phyloP scores from a whole-genome alignment of 106 monocot genomes.

The Platanthera guangdongensis region DNA sequence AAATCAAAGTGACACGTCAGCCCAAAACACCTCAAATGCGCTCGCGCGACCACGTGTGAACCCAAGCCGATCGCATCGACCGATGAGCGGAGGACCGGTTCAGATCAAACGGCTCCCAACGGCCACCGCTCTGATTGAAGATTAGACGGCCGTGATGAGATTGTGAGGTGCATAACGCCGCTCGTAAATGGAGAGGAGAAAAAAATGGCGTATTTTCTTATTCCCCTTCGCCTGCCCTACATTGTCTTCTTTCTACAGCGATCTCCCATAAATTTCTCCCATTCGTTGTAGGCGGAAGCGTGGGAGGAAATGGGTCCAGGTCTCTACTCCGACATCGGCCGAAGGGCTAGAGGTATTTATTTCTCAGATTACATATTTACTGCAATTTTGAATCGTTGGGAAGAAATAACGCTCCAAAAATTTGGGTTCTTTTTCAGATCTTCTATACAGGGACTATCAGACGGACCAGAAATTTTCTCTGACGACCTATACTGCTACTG shows the following conservation, averaged over 20 bases:
- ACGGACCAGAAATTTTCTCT: constrained; percentile 67
- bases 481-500: constrained; percentile 44
- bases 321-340: background rate
- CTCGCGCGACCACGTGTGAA: too few species aligned
- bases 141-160: too few species aligned
- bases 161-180: too few species aligned
- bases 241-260: background rate
- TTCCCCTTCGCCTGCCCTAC: background rate
- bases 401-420: background rate
- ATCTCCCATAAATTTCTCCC: background rate
- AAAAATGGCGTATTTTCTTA: background rate
- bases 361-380: background rate
- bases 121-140: too few species aligned
- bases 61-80: too few species aligned
- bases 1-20: too few species aligned
- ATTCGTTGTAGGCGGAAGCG: background rate
- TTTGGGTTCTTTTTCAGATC: constrained; percentile 31
- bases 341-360: background rate
- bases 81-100: too few species aligned
- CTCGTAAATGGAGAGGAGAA: too few species aligned
- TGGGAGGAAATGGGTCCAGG: background rate
- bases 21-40: too few species aligned
- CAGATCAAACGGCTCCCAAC: too few species aligned
- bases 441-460: constrained; percentile 56
- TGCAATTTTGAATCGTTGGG: background rate